Conservation (phyloP, 768 basidiomycete species). For the Ramaria sp. region DNA sequence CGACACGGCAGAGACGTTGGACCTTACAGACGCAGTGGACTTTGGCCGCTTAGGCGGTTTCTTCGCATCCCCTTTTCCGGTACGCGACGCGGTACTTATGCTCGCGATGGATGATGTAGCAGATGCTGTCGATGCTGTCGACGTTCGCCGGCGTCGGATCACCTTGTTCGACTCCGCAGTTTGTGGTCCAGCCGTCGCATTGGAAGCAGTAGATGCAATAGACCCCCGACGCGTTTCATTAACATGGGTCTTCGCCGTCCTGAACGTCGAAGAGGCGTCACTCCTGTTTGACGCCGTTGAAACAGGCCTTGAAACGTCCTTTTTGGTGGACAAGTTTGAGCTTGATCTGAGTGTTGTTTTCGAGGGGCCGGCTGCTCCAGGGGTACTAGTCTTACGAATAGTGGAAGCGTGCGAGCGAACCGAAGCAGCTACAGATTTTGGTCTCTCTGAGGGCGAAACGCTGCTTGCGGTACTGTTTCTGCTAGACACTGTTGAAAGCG, state of each 20-base stretch:
- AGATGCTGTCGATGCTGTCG: constrained; percentile 14
- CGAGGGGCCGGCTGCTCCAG: not conserved
- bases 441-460: constrained; percentile 10
- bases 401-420: constrained; percentile 28
- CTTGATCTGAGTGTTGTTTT: constrained; percentile 13
- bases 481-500: constrained; percentile 5
- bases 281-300: constrained; percentile 22
- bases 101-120: constrained; percentile 5
- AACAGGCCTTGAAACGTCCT: constrained; percentile 14
- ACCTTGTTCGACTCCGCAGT: constrained; percentile 1
- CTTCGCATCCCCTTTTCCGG: not conserved
- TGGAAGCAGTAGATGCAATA: constrained; percentile 22
- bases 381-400: constrained; percentile 19
- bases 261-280: constrained; percentile 32
- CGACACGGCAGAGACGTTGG: constrained; percentile 16
- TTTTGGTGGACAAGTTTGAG: constrained; percentile 12
- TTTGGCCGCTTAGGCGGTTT: constrained; percentile 13
- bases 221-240: constrained; percentile 20
- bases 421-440: constrained; percentile 23
- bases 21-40: constrained; percentile 20
- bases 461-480: constrained; percentile 8
- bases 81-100: constrained; percentile 7
- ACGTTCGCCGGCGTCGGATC: constrained; percentile 11
- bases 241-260: constrained; percentile 29
- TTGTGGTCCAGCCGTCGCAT: constrained; percentile 14